Conservation (phyloP, 805 yeast genomes). For the Suhomyces sp. region DNA sequence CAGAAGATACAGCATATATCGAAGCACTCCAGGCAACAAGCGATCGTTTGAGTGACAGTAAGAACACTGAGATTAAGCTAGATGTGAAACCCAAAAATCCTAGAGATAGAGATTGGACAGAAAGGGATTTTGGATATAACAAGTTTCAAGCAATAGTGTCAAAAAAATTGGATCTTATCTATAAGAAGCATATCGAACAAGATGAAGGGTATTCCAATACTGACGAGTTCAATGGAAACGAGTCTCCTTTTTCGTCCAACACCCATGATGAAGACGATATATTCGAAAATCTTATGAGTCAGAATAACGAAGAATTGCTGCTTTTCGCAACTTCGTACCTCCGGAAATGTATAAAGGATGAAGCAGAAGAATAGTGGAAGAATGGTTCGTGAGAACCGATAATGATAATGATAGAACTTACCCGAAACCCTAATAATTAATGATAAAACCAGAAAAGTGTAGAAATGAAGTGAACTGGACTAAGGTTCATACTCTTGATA, state of each 20-base stretch:
- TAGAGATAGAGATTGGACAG: constrained; percentile 2
- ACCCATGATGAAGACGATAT: constrained; percentile 10
- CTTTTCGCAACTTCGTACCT: constrained; percentile 27
- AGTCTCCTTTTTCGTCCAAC: too few relatives aligned
- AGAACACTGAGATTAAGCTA: constrained; percentile 6
- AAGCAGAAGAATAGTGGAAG: constrained; percentile 10
- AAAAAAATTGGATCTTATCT: constrained; percentile 20
- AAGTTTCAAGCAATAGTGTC: constrained; percentile 24
- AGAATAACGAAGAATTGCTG: constrained; percentile 28
- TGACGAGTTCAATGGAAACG: constrained; percentile 2
- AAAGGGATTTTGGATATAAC: constrained; percentile 24
- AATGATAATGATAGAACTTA: too few relatives aligned
- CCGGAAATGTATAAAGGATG: constrained; percentile 29
- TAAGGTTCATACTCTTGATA: too few relatives aligned
- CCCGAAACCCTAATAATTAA: too few relatives aligned
- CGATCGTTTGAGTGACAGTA: constrained; percentile 14
- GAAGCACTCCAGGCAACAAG: constrained; percentile 25
- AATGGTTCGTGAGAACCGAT: too few relatives aligned
- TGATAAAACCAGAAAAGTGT: too few relatives aligned
- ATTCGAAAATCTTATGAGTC: constrained; percentile 16
- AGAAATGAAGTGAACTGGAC: too few relatives aligned
- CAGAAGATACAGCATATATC: constrained; percentile 33
- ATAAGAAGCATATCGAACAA: too few relatives aligned
- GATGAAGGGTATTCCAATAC: constrained; percentile 1
- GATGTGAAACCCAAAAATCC: constrained; percentile 8